Evolutionary conservation across 108 stramenopile genomes (phyloP).

Genomic region (Cyclotella cryptica): DNA sequence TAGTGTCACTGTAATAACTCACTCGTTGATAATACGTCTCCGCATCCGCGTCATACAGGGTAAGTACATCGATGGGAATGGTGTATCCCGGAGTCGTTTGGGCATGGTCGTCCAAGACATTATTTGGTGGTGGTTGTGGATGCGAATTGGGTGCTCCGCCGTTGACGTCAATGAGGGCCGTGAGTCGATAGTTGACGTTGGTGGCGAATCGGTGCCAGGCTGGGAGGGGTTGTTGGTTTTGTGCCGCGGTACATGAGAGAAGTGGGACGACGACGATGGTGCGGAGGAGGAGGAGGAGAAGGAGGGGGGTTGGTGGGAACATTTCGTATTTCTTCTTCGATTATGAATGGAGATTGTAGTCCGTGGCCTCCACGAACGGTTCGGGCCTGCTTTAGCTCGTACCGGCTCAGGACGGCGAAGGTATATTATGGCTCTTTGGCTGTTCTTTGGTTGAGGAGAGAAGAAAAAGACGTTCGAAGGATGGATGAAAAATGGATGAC

Average conservation of each 20-base stretch:
- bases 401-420: too few species aligned
- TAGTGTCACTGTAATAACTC: conserved; percentile 24
- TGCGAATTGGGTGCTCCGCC: neutral
- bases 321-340: too few species aligned
- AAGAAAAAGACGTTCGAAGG: too few species aligned
- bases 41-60: conserved; percentile 6
- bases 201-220: conserved; percentile 15
- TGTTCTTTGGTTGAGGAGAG: too few species aligned
- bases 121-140: neutral
- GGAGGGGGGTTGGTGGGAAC: too few species aligned
- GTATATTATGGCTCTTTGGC: too few species aligned
- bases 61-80: conserved; percentile 41
- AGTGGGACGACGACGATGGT: conserved; percentile 4
- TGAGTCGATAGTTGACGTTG: conserved; percentile 16
- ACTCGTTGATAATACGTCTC: conserved; percentile 21
- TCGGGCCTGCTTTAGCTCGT: too few species aligned
- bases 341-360: too few species aligned
- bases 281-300: too few species aligned
- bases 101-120: neutral
- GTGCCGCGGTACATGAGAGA: neutral
- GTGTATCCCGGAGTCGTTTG: conserved; percentile 1
- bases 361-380: too few species aligned
- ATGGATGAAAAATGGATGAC: too few species aligned
- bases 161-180: conserved; percentile 12
- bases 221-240: neutral